Base-by-base conservation (phyloP, 169 alveolate species). In the Cryptosporidium parvum region DNA sequence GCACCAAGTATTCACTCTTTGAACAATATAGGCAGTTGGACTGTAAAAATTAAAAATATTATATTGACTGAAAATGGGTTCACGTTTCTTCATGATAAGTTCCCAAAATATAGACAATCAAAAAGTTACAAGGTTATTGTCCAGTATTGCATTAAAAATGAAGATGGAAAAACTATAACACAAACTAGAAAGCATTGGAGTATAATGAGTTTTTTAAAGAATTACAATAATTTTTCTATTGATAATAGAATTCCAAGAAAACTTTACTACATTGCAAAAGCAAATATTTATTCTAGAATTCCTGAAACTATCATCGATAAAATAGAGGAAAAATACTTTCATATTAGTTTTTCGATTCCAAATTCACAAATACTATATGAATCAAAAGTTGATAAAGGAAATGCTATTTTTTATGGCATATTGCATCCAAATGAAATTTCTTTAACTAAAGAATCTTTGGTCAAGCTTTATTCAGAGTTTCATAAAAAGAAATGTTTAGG, bases 261-360 rank as follows among this genome's bases (percentile, higher is more conserved):
- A 29, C 21, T 21, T 23, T 62, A 62, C 42, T 65, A 65, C 72
- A 31, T 21, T 5, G 35, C 89, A 61, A 62, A 59, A 3, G 51
- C 42, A 62, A 65, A 62, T 4, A 44, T 80, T 44, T 65, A 62
- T 65, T 80, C 89, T 8, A 80, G 89, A 80, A 44, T 80, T n/a
- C 75, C 89, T 29, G 80, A 80, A 45, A 51, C 39, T 21, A 42
- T 80, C 8, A 23, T 29, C 0, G 89, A 42, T 26, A 23, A 61
- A 3, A 42, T 62, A 21, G 23, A 23, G 23, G n/a, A 62, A 16
- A 62, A 61, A 44, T 44, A 14, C 33, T 59, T 62, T 23, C 65
- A 29, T 37, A 31, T 73, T 0, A 73, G 23, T 9, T 56, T 23
- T 58, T 31, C 42, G 2, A 26, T 37, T 29, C 70, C 86, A 8